These are phyloP conservation scores for Monilinia polystroma DNA, from an alignment of 2,329 filamentous ascomycete species.

Conservation along the genomic window DNA sequence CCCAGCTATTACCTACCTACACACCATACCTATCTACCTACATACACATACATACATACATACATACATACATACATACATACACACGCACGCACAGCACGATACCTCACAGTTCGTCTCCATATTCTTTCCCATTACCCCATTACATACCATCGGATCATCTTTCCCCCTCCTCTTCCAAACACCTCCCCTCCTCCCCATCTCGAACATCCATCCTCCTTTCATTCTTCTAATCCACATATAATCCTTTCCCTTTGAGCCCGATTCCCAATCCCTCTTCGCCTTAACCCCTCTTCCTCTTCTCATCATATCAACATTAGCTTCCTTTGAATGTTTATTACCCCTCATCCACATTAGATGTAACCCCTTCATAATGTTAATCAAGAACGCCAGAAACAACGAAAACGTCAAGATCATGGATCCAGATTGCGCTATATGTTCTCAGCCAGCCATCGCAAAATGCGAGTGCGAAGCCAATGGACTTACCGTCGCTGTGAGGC, in stretches of 20 bases:
- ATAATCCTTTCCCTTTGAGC: not conserved
- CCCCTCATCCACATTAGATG: constrained; percentile 19
- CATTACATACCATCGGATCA: constrained; percentile 10
- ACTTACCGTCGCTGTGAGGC: constrained; percentile 60
- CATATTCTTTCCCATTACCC: not conserved
- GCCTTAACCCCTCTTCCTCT: not conserved
- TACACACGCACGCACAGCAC: not conserved
- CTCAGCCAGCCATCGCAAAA: constrained; percentile 54
- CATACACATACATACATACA: not conserved
- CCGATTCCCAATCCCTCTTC: not conserved
- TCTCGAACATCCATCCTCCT: not conserved
- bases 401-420: constrained; percentile 58
- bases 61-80: not conserved
- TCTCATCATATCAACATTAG: not conserved
- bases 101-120: constrained; percentile 9
- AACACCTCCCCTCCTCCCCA: not conserved
- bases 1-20: constrained; percentile 7
- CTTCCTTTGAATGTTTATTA: not conserved
- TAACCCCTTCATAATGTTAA: constrained; percentile 38
- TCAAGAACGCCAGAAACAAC: constrained; percentile 42
- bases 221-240: constrained; percentile 5
- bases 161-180: not conserved
- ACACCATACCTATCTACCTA: not conserved
- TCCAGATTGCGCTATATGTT: constrained; percentile 67
- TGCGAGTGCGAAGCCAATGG: constrained; percentile 68